phyloP scores from a whole-genome alignment of 108 stramenopile species.

The Aurantiochytrium sp. region DNA sequence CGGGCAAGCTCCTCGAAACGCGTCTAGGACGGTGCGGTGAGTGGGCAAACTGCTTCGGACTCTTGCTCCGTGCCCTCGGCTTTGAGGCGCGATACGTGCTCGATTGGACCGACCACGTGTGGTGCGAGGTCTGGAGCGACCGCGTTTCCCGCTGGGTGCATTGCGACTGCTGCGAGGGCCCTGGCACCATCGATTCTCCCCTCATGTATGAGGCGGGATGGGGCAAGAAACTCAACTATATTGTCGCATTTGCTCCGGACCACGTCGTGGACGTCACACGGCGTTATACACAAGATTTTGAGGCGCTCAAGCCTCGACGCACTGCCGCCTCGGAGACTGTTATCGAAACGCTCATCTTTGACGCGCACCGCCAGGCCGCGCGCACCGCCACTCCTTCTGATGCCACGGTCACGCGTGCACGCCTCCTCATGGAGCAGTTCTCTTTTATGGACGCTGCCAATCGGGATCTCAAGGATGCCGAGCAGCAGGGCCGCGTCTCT shows the following conservation, averaged over 20 bases:
- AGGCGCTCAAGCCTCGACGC: background rate
- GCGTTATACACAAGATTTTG: slow-evolving; percentile 57
- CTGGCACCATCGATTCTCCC: slow-evolving; percentile 70
- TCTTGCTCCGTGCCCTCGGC: slow-evolving; percentile 69
- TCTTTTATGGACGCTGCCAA: background rate
- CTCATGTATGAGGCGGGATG: slow-evolving; percentile 95
- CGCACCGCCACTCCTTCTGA: background rate
- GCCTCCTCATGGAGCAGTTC: background rate
- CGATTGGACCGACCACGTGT: slow-evolving; percentile 96
- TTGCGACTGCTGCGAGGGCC: slow-evolving; percentile 78
- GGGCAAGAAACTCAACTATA: slow-evolving; percentile 78
- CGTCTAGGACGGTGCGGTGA: slow-evolving; percentile 88
- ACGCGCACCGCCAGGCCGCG: background rate
- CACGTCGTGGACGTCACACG: slow-evolving; percentile 79
- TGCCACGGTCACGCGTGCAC: background rate
- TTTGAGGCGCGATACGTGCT: slow-evolving; percentile 81
- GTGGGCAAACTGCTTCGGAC: slow-evolving; percentile 89
- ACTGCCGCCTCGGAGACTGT: background rate
- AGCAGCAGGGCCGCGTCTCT: slow-evolving; percentile 15
- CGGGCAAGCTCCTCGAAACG: slow-evolving; percentile 64
- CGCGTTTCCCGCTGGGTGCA: slow-evolving; percentile 62
- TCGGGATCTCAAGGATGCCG: background rate
- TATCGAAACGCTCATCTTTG: background rate
- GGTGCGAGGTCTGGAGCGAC: slow-evolving; percentile 74
- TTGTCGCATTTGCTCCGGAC: slow-evolving; percentile 59